phyloP scores from a whole-genome alignment of 208 protist genomes.

The Borovskyia barvae region DNA sequence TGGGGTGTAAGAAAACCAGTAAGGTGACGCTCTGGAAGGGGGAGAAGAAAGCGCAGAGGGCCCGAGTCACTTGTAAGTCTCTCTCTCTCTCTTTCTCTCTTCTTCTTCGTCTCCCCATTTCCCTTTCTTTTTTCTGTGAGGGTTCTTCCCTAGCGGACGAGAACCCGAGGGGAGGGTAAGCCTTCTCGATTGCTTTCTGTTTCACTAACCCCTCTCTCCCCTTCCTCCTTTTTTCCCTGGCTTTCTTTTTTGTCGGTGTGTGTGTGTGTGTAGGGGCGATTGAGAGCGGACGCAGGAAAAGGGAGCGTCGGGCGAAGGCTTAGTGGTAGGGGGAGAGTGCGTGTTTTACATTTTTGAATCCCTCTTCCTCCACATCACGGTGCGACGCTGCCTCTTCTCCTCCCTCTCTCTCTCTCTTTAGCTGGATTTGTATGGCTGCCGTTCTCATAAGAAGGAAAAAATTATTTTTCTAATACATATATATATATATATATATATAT shows the following conservation, averaged over 20 bases:
- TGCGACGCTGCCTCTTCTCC: not conserved
- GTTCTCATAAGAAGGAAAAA: conserved; percentile 2
- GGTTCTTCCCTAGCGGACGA: not conserved
- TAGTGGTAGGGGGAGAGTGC: too few relatives aligned
- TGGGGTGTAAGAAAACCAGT: too few relatives aligned
- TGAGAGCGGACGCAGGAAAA: not conserved
- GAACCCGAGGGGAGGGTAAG: too few relatives aligned
- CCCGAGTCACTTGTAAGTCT: too few relatives aligned
- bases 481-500: conserved; percentile 9
- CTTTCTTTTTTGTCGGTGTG: not conserved
- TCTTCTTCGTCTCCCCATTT: not conserved
- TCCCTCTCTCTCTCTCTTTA: not conserved
- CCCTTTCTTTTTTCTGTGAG: not conserved
- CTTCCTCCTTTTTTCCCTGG: conserved; percentile 1
- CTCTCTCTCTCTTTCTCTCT: conserved; percentile 15
- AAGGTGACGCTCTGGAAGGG: too few relatives aligned
- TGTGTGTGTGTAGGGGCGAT: conserved; percentile 3
- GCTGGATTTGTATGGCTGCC: conserved; percentile 13
- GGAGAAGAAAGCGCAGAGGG: too few relatives aligned
- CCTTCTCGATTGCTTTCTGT: too few relatives aligned
- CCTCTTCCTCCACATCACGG: too few relatives aligned
- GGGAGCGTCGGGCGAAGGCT: not conserved
- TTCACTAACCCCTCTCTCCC: too few relatives aligned
- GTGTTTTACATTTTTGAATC: too few relatives aligned
- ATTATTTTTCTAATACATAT: conserved; percentile 7